Evolutionary conservation across 2,329 filamentous ascomycete species (phyloP).

Genomic region (Ampelomyces quisqualis): DNA sequence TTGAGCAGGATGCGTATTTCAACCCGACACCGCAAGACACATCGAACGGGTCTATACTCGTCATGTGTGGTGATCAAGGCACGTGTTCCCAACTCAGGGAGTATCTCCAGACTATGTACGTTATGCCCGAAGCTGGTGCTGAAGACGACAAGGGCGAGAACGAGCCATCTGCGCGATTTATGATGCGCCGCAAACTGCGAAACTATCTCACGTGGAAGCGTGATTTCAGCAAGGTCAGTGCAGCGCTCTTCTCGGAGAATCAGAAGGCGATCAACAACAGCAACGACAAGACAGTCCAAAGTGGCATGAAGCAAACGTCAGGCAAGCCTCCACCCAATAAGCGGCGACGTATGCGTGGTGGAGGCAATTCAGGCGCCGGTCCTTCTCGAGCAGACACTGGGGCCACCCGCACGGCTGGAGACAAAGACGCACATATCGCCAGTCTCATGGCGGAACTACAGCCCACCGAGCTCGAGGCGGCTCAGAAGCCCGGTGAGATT

Average conservation of each 20-base stretch:
- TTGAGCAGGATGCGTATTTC: slow-evolving; percentile 85
- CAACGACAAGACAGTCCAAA: slow-evolving; percentile 56
- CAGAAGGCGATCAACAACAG: slow-evolving; percentile 72
- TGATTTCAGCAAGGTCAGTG: slow-evolving; percentile 82
- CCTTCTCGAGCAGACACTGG: slow-evolving; percentile 69
- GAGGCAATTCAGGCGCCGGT: slow-evolving; percentile 61
- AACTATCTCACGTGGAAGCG: slow-evolving; percentile 89
- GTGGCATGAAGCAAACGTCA: slow-evolving; percentile 48
- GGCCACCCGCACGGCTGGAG: slow-evolving; percentile 73
- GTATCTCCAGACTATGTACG: slow-evolving; percentile 87
- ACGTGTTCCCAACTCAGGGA: slow-evolving; percentile 88
- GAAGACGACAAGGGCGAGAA: slow-evolving; percentile 56
- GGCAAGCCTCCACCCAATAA: slow-evolving; percentile 78
- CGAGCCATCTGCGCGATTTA: slow-evolving; percentile 71
- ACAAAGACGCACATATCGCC: slow-evolving; percentile 79
- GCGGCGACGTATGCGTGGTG: slow-evolving; percentile 78
- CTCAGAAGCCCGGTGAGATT: slow-evolving; percentile 71
- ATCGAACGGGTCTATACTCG: slow-evolving; percentile 86
- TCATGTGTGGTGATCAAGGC: slow-evolving; percentile 90
- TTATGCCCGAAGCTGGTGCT: slow-evolving; percentile 55
- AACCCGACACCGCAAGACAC: slow-evolving; percentile 75
- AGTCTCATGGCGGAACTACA: slow-evolving; percentile 79
- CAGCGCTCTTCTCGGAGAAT: slow-evolving; percentile 74
- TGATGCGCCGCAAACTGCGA: slow-evolving; percentile 86
- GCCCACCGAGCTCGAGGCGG: slow-evolving; percentile 73